Conservation (phyloP, 768 basidiomycete species). For the Tricholoma terreum region DNA sequence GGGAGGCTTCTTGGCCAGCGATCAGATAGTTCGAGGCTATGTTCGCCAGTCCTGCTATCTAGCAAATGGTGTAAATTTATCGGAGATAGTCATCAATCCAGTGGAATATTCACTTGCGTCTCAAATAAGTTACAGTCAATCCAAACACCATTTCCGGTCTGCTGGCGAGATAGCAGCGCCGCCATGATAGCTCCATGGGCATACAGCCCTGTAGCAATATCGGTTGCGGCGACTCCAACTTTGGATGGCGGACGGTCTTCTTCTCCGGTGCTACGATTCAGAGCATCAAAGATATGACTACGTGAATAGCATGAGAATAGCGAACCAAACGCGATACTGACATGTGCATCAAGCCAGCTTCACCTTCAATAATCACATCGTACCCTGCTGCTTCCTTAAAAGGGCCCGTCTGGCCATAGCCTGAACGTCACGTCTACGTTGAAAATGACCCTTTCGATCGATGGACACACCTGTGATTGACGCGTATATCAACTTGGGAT, state of each 20-base stretch:
- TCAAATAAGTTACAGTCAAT: slow-evolving; percentile 94
- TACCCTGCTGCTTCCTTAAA: slow-evolving; percentile 82
- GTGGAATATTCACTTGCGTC: slow-evolving; percentile 57
- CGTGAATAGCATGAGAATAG: slow-evolving; percentile 4
- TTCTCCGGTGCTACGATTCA: slow-evolving; percentile 72
- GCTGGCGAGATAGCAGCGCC: slow-evolving; percentile 73
- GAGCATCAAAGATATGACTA: background rate
- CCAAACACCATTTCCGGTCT: slow-evolving; percentile 86
- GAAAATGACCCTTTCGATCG: background rate
- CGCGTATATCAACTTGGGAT: slow-evolving; percentile 80
- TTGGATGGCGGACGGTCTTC: slow-evolving; percentile 82
- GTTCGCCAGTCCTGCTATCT: slow-evolving; percentile 90
- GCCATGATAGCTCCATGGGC: slow-evolving; percentile 93
- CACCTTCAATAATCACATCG: slow-evolving; percentile 83
- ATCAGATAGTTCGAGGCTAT: slow-evolving; percentile 94
- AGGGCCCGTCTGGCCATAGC: slow-evolving; percentile 79
- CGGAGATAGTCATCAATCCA: background rate
- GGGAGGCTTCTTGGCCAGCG: slow-evolving; percentile 72
- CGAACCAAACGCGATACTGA: slow-evolving; percentile 31
- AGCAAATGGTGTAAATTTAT: slow-evolving; percentile 1
- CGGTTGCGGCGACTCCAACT: slow-evolving; percentile 94
- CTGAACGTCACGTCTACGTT: slow-evolving; percentile 11
- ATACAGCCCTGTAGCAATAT: slow-evolving; percentile 85
- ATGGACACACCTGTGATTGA: slow-evolving; percentile 72
- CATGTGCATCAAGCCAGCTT: slow-evolving; percentile 96